Evolutionary conservation across 169 alveolate genomes (phyloP), one percentile per base, ranked within the genome.

Genomic region (Eimeria mitis): DNA sequence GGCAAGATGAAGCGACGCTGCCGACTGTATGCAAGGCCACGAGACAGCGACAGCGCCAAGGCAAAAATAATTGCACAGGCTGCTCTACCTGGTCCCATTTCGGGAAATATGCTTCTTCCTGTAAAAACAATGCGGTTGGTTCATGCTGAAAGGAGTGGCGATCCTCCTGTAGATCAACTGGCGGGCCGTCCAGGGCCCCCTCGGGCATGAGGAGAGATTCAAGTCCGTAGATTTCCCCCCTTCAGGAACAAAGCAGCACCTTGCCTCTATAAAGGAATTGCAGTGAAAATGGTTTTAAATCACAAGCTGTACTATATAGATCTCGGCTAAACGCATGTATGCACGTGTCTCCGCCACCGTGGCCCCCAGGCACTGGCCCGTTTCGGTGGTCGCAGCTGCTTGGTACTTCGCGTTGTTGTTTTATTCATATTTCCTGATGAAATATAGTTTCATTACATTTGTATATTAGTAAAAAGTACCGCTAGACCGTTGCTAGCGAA

Each of bases 331-430:
- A n/a, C 65, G 42, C 88, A 44, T 42, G 28, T 76, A 44, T 44
- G 63, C 44, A 4, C 42, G 65, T 76, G 88, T 76, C 88, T 76
- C 88, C 44, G 65, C 68, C 42, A 65, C 68, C 28, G 40, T 75
- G 88, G 88, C 65, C 88, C 88, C 88, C 68, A 47, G 65, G 59
- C 47, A 49, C 63, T 76, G 88, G 88, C 88, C 88, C 44, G 63
- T 76, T 76, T 42, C 40, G 65, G 65, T 37, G 63, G 63, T 49
- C 63, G 56, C 44, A 28, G 68, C 59, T 44, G 88, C 44, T 11
- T 63, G 8, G 68, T 25, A 47, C 52, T 76, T 14, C 14, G 3
- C 25, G 42, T 28, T 3, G 16, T 19, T 76, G 7, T 47, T 71
- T 1, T 23, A 16, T 21, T 19, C 52, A 19, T 31, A 6, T 71